Conservation (phyloP, 495 filamentous ascomycete genomes). For the Barbatosphaeria neglecta region DNA sequence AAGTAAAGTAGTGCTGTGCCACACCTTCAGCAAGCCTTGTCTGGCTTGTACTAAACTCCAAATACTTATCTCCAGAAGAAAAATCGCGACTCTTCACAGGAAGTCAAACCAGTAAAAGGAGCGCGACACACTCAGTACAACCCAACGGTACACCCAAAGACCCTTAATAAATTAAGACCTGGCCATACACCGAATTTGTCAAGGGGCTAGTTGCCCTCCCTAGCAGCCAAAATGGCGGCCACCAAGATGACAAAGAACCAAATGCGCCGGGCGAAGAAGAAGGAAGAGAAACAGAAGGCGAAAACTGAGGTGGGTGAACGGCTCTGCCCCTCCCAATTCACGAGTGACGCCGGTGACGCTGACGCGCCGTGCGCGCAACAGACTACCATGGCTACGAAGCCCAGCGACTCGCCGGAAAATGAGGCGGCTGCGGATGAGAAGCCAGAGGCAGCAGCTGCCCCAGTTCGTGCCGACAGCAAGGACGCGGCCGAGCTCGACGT, state of each 20-base stretch:
- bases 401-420: constrained; percentile 3
- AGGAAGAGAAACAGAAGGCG: constrained; percentile 57
- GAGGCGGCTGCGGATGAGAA: constrained; percentile 16
- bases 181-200: neutral
- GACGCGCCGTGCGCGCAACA: no score
- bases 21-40: no score
- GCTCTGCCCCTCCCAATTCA: constrained; percentile 1
- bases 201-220: neutral
- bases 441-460: constrained; percentile 14
- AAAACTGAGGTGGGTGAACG: constrained; percentile 38
- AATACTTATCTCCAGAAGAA: neutral
- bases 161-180: neutral
- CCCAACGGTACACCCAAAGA: neutral
- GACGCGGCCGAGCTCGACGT: constrained; percentile 22
- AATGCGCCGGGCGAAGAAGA: constrained; percentile 77
- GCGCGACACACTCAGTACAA: neutral
- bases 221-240: constrained; percentile 33
- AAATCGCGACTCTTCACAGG: neutral
- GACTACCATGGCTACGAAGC: constrained; percentile 2
- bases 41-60: neutral
- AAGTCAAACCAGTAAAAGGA: neutral
- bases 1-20: no score
- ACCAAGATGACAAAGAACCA: constrained; percentile 74
- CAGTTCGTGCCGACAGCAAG: constrained; percentile 1
- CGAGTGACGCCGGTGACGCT: no score